Conservation (phyloP, 1,139 yeast genomes). For the Lodderomyces margitis region DNA sequence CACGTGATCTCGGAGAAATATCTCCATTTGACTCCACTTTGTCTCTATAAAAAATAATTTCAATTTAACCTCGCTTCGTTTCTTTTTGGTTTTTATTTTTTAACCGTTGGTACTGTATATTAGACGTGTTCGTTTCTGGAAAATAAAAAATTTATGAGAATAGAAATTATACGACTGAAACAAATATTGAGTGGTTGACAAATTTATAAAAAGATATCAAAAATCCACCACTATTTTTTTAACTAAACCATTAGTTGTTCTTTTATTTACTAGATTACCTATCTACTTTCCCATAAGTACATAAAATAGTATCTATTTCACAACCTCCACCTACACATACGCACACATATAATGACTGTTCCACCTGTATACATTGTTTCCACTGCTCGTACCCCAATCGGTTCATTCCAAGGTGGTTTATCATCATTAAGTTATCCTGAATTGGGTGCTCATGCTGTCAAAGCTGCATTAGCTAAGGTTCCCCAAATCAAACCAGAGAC, state of each 20-base stretch:
- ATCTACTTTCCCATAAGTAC: too few species aligned
- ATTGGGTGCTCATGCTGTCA: constrained; percentile 89
- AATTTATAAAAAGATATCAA: not conserved
- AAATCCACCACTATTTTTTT: not conserved
- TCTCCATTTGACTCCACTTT: not conserved
- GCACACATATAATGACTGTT: constrained; percentile 11
- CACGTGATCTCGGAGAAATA: not conserved
- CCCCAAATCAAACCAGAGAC: constrained; percentile 74
- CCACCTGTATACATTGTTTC: constrained; percentile 78
- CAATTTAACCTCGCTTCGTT: not conserved
- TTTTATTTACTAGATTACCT: too few species aligned
- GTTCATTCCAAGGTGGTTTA: constrained; percentile 84
- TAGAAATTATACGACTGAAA: not conserved
- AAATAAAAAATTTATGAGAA: not conserved
- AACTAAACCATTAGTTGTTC: not conserved
- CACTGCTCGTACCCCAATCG: constrained; percentile 92
- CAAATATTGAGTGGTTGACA: not conserved
- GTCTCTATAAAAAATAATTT: not conserved
- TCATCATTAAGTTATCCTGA: constrained; percentile 76
- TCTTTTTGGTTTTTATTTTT: not conserved
- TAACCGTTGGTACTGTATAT: not conserved
- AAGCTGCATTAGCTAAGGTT: constrained; percentile 79
- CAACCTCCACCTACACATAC: not conserved
- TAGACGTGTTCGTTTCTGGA: not conserved
- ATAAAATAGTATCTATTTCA: too few species aligned